Conservation (phyloP, 805 yeast species). For the Kodamaea laetipori region DNA sequence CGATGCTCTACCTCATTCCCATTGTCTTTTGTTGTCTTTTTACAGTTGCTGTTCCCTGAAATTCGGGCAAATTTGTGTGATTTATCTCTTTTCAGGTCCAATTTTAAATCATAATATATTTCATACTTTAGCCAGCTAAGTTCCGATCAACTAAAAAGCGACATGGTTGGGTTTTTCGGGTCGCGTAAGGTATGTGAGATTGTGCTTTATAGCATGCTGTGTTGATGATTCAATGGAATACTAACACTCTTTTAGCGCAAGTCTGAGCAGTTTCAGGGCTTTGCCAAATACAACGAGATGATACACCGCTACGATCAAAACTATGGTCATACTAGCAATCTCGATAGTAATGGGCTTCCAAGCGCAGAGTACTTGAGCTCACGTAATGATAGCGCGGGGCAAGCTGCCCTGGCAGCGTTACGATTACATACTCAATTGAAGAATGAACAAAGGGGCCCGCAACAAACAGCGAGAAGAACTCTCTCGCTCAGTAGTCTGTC, state of each 20-base stretch:
- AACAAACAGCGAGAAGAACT: conserved; percentile 7
- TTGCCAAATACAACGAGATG: conserved; percentile 35
- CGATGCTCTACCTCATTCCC: not conserved
- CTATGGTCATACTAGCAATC: conserved; percentile 9
- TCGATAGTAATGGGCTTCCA: conserved; percentile 21
- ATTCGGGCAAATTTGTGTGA: conserved; percentile 1
- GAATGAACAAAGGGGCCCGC: conserved; percentile 12
- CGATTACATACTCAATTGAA: conserved; percentile 31
- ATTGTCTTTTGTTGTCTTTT: conserved; percentile 1
- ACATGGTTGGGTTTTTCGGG: conserved; percentile 10
- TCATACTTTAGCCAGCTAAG: not conserved
- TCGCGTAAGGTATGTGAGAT: conserved; percentile 9
- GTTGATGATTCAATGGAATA: not conserved
- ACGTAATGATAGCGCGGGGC: conserved; percentile 35
- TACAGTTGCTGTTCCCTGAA: conserved; percentile 8
- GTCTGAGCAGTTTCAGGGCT: conserved; percentile 33
- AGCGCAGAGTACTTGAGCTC: not conserved
- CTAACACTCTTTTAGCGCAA: conserved; percentile 17
- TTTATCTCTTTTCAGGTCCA: conserved; percentile 1
- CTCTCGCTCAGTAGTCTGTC: conserved; percentile 15
- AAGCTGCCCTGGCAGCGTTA: conserved; percentile 45
- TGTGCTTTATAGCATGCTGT: no score
- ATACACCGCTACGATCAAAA: conserved; percentile 21
- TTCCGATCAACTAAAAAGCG: not conserved
- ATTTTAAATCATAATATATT: not conserved